These are phyloP conservation scores for Boletus patriciae DNA, from an alignment of 768 basidiomycete genomes.

Conservation along the genomic window DNA sequence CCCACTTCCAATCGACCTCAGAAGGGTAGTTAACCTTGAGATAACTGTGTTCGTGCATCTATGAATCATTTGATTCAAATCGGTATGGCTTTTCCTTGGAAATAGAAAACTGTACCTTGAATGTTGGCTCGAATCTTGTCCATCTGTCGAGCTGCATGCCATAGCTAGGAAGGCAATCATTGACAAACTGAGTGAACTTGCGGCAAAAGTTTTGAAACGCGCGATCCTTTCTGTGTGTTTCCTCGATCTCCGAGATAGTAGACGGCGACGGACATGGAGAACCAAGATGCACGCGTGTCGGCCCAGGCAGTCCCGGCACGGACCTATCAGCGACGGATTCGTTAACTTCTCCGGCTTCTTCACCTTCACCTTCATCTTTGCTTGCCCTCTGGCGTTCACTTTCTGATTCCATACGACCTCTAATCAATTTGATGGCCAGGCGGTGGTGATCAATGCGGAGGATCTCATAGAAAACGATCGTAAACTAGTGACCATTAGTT, in stretches of 20 bases:
- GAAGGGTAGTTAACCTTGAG: not conserved
- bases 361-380: not conserved
- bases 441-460: slow-evolving; percentile 14
- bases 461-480: not conserved
- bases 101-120: not conserved
- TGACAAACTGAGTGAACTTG: not conserved
- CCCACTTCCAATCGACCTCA: slow-evolving; percentile 22
- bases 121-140: not conserved
- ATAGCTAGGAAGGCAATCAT: not conserved
- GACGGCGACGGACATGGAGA: not conserved
- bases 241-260: not conserved
- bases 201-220: not conserved
- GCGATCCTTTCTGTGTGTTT: not conserved
- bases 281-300: not conserved
- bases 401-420: not conserved
- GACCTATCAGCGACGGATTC: not conserved
- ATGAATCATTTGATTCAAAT: not conserved
- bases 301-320: not conserved
- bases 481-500: not conserved
- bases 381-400: not conserved
- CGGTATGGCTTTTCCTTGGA: not conserved
- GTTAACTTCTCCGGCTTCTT: not conserved
- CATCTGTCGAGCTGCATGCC: not conserved
- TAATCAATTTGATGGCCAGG: slow-evolving; percentile 4
- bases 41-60: not conserved